These are phyloP conservation scores for Dendrobium huoshanense DNA, from an alignment of 106 monocot species.

Conservation along the genomic window DNA sequence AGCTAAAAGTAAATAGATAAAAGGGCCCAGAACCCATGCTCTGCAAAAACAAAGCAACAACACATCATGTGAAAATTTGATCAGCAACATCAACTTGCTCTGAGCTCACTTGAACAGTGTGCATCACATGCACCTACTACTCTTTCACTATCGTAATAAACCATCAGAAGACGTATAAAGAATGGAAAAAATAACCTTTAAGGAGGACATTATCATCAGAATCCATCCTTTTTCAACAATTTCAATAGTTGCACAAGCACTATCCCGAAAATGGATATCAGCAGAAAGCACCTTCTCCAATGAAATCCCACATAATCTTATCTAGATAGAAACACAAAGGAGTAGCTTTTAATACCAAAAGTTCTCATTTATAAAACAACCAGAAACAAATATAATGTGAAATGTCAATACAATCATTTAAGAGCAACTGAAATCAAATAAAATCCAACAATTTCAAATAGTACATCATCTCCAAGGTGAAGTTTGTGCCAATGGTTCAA, in stretches of 20 bases:
- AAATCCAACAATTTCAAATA: slow-evolving; percentile 1
- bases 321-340: neutral
- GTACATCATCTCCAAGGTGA: neutral
- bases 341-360: neutral
- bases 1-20: neutral
- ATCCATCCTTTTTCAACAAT: neutral
- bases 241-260: slow-evolving; percentile 10
- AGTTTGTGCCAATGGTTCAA: neutral
- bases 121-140: neutral
- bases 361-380: neutral
- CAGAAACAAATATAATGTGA: neutral
- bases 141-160: neutral
- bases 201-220: slow-evolving; percentile 4
- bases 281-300: neutral
- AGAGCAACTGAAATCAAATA: neutral
- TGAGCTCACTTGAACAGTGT: neutral
- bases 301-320: neutral
- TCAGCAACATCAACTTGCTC: neutral
- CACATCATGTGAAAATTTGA: neutral
- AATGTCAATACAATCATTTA: neutral
- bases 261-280: neutral
- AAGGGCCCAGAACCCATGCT: neutral
- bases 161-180: neutral
- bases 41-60: slow-evolving; percentile 5
- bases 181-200: neutral